Evolutionary conservation across 139 green algal genomes (phyloP).

Genomic region (Tetratostichococcus sp.): DNA sequence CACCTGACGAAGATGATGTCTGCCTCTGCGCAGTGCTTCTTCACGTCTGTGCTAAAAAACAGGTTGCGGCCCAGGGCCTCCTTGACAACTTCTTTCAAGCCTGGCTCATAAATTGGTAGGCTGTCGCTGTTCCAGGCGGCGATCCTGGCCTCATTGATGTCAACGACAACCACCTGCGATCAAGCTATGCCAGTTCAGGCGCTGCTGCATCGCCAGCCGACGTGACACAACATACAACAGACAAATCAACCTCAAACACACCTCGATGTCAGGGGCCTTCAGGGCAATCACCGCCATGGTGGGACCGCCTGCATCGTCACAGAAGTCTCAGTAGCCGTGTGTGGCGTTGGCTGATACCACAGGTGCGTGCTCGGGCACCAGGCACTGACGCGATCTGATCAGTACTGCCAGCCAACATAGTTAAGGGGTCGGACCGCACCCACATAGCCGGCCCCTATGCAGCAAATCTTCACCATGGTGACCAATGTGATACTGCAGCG

Average conservation of each 20-base stretch:
- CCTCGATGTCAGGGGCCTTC: constrained; percentile 92
- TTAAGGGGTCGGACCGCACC: constrained; percentile 26
- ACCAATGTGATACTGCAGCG: too few species aligned
- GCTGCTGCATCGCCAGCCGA: too few species aligned
- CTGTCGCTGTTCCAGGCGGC: constrained; percentile 58
- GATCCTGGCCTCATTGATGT: constrained; percentile 80
- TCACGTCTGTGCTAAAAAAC: constrained; percentile 94
- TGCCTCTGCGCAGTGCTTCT: constrained; percentile 88
- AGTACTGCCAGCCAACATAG: neutral
- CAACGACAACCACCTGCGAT: constrained; percentile 77
- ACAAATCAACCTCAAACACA: neutral
- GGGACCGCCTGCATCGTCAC: constrained; percentile 43
- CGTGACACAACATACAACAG: too few species aligned
- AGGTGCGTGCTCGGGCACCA: neutral
- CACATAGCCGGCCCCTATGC: constrained; percentile 83
- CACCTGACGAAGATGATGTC: constrained; percentile 96
- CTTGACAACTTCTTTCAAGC: constrained; percentile 90
- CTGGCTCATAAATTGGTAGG: constrained; percentile 98
- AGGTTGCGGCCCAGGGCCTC: constrained; percentile 82
- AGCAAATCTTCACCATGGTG: constrained; percentile 59
- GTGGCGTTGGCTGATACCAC: too few species aligned
- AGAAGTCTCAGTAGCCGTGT: neutral
- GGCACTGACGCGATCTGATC: neutral
- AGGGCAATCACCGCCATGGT: constrained; percentile 93
- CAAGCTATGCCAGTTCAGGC: too few species aligned